Evolutionary conservation across 1,284 basidiomycete species (phyloP).

Genomic region (Cutaneotrichosporon spelunceum): DNA sequence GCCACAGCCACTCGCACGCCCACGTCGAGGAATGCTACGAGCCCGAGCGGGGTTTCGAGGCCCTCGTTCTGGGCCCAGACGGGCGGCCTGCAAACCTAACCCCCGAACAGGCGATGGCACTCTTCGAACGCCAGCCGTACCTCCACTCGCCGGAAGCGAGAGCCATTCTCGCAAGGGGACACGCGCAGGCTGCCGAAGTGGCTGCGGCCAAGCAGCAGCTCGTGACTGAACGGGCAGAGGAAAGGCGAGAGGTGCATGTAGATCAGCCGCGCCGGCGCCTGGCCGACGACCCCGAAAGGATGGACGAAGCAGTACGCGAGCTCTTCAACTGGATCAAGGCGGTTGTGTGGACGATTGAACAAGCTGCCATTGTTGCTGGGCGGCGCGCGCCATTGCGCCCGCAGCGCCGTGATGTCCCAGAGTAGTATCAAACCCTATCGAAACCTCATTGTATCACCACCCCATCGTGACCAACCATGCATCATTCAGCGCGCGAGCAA

Average conservation of each 20-base stretch:
- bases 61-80: conserved; percentile 1
- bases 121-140: conserved; percentile 1
- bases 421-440: neutral
- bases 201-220: conserved; percentile 1
- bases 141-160: conserved; percentile 1
- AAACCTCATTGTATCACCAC: neutral
- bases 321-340: conserved; percentile 53
- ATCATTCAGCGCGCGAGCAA: neutral
- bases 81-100: conserved; percentile 5
- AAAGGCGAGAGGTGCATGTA: neutral
- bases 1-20: conserved; percentile 23
- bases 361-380: conserved; percentile 48
- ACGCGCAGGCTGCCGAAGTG: neutral
- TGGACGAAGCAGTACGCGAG: conserved; percentile 48
- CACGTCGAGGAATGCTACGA: conserved; percentile 28
- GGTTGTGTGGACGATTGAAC: conserved; percentile 51
- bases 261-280: conserved; percentile 22
- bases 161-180: conserved; percentile 1
- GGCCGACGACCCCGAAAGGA: conserved; percentile 42
- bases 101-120: conserved; percentile 6
- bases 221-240: neutral
- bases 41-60: conserved; percentile 14
- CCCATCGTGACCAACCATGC: neutral
- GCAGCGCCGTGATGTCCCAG: neutral
- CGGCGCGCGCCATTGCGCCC: conserved; percentile 17